Conservation (phyloP, 208 protist genomes). For the Kentomonas sorsogonicus region DNA sequence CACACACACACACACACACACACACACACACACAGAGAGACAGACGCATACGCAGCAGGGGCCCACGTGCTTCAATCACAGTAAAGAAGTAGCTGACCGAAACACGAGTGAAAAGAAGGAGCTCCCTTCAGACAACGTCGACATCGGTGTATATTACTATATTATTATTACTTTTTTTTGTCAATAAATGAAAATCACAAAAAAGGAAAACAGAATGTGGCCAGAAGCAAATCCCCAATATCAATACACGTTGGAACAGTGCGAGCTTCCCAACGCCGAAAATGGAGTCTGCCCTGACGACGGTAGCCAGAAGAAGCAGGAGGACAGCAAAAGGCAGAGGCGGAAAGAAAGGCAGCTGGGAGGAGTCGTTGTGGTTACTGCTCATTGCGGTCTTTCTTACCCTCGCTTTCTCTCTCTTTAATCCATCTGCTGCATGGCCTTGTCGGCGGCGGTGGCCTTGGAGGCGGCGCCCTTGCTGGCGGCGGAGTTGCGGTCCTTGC, state of each 20-base stretch:
- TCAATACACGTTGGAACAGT: not conserved
- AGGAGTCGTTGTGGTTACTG: slow-evolving; percentile 5
- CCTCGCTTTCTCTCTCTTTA: slow-evolving; percentile 33
- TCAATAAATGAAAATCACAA: no score
- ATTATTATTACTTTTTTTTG: no score
- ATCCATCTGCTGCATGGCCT: slow-evolving; percentile 92
- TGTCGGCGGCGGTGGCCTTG: slow-evolving; percentile 87
- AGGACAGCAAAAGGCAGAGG: slow-evolving; percentile 10
- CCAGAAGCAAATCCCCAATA: not conserved
- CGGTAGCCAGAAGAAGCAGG: slow-evolving; percentile 6
- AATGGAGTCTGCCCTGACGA: not conserved
- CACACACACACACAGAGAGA: no score
- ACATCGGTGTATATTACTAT: no score
- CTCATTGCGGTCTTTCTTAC: no score
- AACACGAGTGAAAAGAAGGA: no score
- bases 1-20: no score
- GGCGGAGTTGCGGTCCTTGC: slow-evolving; percentile 88
- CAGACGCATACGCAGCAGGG: no score
- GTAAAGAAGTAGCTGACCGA: no score
- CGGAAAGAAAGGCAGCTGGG: slow-evolving; percentile 15
- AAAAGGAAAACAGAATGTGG: no score
- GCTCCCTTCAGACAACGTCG: no score
- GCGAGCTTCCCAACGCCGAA: not conserved
- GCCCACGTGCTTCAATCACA: no score
- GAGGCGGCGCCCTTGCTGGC: slow-evolving; percentile 88